phyloP scores from a whole-genome alignment of 257 asterid genomes.

The Perilla frutescens region DNA sequence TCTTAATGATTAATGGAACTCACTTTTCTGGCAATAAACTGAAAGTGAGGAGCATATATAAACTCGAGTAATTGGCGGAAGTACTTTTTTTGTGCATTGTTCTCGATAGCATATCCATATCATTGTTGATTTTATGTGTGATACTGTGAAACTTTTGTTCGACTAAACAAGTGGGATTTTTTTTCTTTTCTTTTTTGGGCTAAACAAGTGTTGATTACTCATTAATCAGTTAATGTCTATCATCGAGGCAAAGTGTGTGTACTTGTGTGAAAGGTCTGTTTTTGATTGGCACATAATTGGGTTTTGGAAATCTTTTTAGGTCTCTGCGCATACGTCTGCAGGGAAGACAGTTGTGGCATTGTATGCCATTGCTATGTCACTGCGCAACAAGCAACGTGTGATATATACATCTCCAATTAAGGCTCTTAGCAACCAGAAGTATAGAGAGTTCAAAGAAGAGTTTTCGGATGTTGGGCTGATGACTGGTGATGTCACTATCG shows the following conservation, averaged over 20 bases:
- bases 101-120: not conserved
- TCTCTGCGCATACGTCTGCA: conserved; percentile 95
- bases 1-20: not conserved
- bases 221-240: not conserved
- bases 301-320: conserved; percentile 48
- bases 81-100: not conserved
- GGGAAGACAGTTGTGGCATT: conserved; percentile 97
- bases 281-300: conserved; percentile 29
- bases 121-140: too few relatives aligned
- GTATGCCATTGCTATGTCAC: conserved; percentile 90
- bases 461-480: conserved; percentile 97
- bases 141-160: conserved; percentile 1
- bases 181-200: not conserved
- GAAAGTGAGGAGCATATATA: not conserved
- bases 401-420: conserved; percentile 94
- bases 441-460: conserved; percentile 97
- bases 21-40: too few relatives aligned
- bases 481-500: conserved; percentile 99
- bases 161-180: not conserved
- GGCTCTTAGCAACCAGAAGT: conserved; percentile 97
- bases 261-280: not conserved
- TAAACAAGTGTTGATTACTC: not conserved
- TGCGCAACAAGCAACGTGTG: conserved; percentile 83
- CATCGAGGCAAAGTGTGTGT: not conserved
- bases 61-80: not conserved